Conservation (phyloP, 2,329 filamentous ascomycete genomes). For the Stylonectria norvegica region DNA sequence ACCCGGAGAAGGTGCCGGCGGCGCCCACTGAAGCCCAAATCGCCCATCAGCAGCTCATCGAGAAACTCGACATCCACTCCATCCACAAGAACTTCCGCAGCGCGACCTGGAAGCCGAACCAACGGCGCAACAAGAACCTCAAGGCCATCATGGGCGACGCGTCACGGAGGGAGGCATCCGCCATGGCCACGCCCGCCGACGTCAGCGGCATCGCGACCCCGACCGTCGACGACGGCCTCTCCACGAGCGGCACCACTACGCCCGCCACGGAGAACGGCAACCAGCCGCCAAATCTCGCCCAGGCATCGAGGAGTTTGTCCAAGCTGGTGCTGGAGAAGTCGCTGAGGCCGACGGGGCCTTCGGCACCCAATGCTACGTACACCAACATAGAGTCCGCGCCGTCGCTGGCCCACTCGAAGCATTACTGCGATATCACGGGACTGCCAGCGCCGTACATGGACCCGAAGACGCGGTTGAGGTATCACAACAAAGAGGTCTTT, state of each 20-base stretch:
- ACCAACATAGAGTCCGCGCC: conserved; percentile 96
- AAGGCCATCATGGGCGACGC: conserved; percentile 93
- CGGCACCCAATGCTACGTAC: conserved; percentile 76
- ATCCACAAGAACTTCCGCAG: conserved; percentile 89
- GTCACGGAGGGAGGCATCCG: conserved; percentile 82
- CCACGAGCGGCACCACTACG: conserved; percentile 57
- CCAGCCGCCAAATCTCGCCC: conserved; percentile 70
- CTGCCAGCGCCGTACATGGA: conserved; percentile 88
- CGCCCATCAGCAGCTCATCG: conserved; percentile 80
- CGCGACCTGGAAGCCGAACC: conserved; percentile 82
- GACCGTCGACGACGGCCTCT: conserved; percentile 48
- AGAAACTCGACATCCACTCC: conserved; percentile 85
- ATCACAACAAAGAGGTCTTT: conserved; percentile 93
- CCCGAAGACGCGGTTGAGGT: conserved; percentile 89
- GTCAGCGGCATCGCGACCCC: conserved; percentile 71
- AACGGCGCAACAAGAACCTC: conserved; percentile 97
- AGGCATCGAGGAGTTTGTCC: conserved; percentile 80
- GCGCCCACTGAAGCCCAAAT: conserved; percentile 70
- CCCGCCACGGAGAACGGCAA: conserved; percentile 44
- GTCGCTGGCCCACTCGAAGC: conserved; percentile 76
- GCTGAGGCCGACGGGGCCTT: conserved; percentile 38
- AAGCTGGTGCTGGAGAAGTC: conserved; percentile 88
- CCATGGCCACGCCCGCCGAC: conserved; percentile 74
- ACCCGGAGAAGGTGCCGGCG: conserved; percentile 57
- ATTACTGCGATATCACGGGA: conserved; percentile 95